Evolutionary conservation across 306 rosid species (phyloP).

Genomic region (Mimosa bimucronata): DNA sequence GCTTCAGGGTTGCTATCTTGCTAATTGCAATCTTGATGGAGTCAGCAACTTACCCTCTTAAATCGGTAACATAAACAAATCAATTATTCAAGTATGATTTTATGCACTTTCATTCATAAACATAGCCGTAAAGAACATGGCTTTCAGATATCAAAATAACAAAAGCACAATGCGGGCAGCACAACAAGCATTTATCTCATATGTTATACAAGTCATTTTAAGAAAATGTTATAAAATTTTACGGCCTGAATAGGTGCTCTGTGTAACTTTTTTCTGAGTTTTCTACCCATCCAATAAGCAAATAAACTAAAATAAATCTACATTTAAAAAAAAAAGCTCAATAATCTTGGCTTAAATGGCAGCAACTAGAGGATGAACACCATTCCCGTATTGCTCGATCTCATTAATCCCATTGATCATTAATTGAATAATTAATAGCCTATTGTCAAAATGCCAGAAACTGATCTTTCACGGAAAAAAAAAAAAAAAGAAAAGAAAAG

Average conservation of each 20-base stretch:
- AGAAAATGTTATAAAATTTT: neutral
- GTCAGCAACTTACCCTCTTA: constrained; percentile 43
- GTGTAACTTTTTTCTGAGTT: neutral
- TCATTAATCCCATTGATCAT: neutral
- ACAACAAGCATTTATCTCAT: constrained; percentile 3
- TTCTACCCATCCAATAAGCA: neutral
- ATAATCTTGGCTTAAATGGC: neutral
- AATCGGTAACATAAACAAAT: constrained; percentile 41
- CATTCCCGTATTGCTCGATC: neutral
- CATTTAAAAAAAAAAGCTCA: neutral
- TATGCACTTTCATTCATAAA: constrained; percentile 29
- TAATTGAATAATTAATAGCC: neutral
- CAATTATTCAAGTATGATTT: constrained; percentile 29
- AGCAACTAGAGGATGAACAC: constrained; percentile 12
- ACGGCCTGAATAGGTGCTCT: constrained; percentile 18
- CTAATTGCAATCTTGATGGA: constrained; percentile 36
- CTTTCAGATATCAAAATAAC: constrained; percentile 16
- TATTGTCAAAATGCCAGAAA: neutral
- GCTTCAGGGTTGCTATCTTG: constrained; percentile 30
- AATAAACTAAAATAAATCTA: constrained; percentile 7
- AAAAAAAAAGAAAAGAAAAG: too few relatives aligned
- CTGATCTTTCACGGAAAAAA: neutral
- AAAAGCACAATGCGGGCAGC: neutral
- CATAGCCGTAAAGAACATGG: neutral
- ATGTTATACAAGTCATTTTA: neutral